A percentile compares a stretch with the other conserved stretches of the same genome.
These are phyloP conservation scores for Malania oleifera DNA, from an alignment of 164 flowering plant species.

Conservation along the genomic window DNA sequence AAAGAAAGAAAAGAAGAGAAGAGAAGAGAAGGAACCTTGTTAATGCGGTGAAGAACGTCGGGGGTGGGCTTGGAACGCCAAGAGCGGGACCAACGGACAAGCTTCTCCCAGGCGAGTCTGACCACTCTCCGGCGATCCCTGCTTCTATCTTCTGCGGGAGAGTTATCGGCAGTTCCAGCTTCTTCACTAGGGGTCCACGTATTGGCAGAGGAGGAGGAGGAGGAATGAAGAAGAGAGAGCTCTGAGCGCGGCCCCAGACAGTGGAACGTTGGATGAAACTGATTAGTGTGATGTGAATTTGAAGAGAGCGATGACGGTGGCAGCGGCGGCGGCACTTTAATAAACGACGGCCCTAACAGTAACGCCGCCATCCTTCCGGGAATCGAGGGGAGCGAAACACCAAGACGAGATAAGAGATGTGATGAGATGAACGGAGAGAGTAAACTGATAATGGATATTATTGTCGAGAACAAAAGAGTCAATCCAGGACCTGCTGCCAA, in stretches of 20 bases:
- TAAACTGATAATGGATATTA: too few relatives aligned
- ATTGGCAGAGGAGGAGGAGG: not conserved
- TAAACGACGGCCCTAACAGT: not conserved
- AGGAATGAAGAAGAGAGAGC: not conserved
- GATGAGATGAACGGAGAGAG: too few relatives aligned
- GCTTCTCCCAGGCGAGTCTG: slow-evolving; percentile 88
- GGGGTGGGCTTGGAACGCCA: slow-evolving; percentile 77
- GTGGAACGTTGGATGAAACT: too few relatives aligned
- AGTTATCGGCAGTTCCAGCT: not conserved
- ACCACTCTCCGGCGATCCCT: slow-evolving; percentile 63
- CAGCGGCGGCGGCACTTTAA: too few relatives aligned
- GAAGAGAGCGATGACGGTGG: not conserved
- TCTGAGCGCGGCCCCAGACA: too few relatives aligned
- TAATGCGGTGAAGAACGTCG: slow-evolving; percentile 77
- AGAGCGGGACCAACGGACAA: slow-evolving; percentile 91
- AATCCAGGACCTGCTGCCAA: too few relatives aligned
- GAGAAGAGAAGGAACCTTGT: slow-evolving; percentile 67
- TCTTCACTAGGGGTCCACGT: not conserved
- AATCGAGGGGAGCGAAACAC: too few relatives aligned
- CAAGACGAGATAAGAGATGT: too few relatives aligned
- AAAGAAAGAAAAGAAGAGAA: not conserved
- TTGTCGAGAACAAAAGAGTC: too few relatives aligned
- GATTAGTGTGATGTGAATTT: not conserved
- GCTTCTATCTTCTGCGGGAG: slow-evolving; percentile 10
- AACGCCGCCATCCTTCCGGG: not conserved